phyloP scores from a whole-genome alignment of 371 early-diverging fungal species.

The Mucor saturninus region DNA sequence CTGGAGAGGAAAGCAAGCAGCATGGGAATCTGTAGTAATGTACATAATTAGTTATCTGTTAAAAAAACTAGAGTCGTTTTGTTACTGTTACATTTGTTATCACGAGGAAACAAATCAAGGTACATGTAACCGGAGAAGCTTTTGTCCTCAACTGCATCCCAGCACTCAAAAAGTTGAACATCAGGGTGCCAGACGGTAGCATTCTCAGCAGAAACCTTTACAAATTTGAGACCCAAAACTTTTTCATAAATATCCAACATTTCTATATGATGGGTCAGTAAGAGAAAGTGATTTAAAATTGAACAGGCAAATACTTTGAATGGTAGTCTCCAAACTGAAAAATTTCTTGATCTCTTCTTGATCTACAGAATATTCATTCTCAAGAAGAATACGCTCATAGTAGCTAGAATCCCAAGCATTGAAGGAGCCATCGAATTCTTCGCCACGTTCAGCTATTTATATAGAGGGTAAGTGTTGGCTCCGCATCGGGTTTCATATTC shows the following conservation, averaged over 20 bases:
- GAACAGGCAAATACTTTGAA: conserved; percentile 35
- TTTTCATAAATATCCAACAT: conserved; percentile 76
- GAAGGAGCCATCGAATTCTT: conserved; percentile 60
- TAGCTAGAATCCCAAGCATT: conserved; percentile 80
- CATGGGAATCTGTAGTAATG: conserved; percentile 64
- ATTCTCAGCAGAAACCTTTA: conserved; percentile 58
- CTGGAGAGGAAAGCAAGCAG: conserved; percentile 75
- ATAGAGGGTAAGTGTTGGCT: no score
- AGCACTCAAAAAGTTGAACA: conserved; percentile 71
- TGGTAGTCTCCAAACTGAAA: conserved; percentile 66
- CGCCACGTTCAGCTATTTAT: conserved; percentile 37
- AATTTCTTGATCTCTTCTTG: conserved; percentile 81
- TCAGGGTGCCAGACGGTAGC: conserved; percentile 74
- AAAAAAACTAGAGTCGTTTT: neutral
- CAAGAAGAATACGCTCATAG: conserved; percentile 72
- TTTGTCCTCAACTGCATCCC: conserved; percentile 61
- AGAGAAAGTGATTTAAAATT: neutral
- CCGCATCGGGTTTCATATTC: no score
- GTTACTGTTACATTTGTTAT: conserved; percentile 60
- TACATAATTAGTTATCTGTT: no score
- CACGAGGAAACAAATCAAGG: conserved; percentile 80
- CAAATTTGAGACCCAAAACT: conserved; percentile 68
- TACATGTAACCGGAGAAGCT: conserved; percentile 78
- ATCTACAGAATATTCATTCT: conserved; percentile 74
- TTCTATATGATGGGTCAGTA: conserved; percentile 32